Evolutionary conservation across 2,329 filamentous ascomycete species (phyloP), one percentile per base, ranked within the genome.

Genomic region (Arthroderma sp.): DNA sequence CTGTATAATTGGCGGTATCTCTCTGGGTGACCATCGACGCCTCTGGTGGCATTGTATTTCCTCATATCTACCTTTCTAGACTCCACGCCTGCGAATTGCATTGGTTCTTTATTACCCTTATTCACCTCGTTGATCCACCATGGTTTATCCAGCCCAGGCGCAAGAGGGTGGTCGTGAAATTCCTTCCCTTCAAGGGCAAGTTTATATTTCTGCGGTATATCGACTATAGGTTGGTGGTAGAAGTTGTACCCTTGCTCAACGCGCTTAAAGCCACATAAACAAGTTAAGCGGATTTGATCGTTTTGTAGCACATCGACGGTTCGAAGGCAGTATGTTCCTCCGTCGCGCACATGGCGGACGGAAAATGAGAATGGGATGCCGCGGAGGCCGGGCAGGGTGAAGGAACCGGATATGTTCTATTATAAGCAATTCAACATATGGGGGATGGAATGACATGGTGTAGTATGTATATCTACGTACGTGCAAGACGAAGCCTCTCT

Each of bases 11-110:
- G 64, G 11, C 65, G 60, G 50, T 63, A 67, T 29, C 54, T 52
- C 31, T 59, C 56, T 2, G 62, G 60, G 10, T 49, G 50, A 29
- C 52, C 50, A 43, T 55, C 55, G 8, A 57, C 50, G 28, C 57
- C 50, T 11, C 53, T 49, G 0, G 48, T 45, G 4, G 55, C 48
- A 49, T 77, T 76, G 53, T 68, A 73, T 2, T 56, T 52, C 2
- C 51, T 48, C 74, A 77, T 77, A 50, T 75, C 68, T 15, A 69
- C 69, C 53, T 74, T 77, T 10, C 67, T 63, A 11, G 68, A 62
- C 36, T 74, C 66, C 5, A 77, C 52, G 4, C 65, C 65, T 1
- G 65, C 62, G 33, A 65, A 67, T 11, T 57, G 53, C 7, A 51
- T 45, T 38, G 64, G 60, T 4, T 47, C 27, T 5, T 58, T 48